Evolutionary conservation across 2,329 filamentous ascomycete genomes (phyloP).

Genomic region (Sclerotiophoma versabilis): DNA sequence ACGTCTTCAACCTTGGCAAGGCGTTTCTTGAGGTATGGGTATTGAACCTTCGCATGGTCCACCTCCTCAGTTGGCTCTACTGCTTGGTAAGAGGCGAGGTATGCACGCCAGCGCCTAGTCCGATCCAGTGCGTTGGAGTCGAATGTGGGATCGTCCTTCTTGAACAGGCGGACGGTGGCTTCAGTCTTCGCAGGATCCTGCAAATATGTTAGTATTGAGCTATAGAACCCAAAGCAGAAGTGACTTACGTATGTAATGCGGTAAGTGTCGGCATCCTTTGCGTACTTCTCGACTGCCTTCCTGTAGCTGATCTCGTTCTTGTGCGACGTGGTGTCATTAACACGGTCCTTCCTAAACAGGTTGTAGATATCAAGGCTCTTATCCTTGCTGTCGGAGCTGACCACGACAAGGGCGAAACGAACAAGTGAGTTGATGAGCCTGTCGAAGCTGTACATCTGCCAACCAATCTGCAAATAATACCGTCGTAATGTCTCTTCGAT

Average conservation of each 20-base stretch:
- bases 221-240: not conserved
- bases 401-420: constrained; percentile 81
- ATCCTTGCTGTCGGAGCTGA: constrained; percentile 86
- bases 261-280: constrained; percentile 92
- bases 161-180: constrained; percentile 81
- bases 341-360: constrained; percentile 82
- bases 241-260: constrained; percentile 85
- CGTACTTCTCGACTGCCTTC: constrained; percentile 89
- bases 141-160: constrained; percentile 81
- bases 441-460: constrained; percentile 92
- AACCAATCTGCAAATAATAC: constrained; percentile 89
- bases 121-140: constrained; percentile 73
- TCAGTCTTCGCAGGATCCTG: constrained; percentile 69
- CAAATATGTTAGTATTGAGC: constrained; percentile 34
- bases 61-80: constrained; percentile 76
- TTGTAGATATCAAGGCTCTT: constrained; percentile 91
- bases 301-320: constrained; percentile 88
- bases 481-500: constrained; percentile 91
- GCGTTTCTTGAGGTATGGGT: constrained; percentile 54
- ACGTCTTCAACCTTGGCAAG: constrained; percentile 46
- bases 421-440: constrained; percentile 84
- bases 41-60: constrained; percentile 39
- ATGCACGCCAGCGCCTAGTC: constrained; percentile 84
- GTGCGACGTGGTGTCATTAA: constrained; percentile 85
- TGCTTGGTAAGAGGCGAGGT: constrained; percentile 89